These are phyloP conservation scores for Orobanche coerulescens DNA, from an alignment of 257 asterid genomes.

Conservation along the genomic window DNA sequence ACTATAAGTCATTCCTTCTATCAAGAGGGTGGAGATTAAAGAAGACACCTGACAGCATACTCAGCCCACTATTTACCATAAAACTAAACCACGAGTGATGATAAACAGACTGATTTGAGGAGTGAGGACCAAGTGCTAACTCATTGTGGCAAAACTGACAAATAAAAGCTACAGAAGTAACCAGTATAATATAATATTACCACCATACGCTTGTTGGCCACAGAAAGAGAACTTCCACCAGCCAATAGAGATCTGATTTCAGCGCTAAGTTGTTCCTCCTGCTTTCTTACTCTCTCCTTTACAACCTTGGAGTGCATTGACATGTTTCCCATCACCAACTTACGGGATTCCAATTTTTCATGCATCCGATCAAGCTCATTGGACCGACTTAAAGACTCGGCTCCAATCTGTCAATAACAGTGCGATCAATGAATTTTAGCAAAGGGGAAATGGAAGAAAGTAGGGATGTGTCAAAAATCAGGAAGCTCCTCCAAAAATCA, in stretches of 20 bases:
- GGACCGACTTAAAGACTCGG: slow-evolving; percentile 58
- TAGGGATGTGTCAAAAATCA: slow-evolving; percentile 3
- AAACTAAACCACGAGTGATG: slow-evolving; percentile 8
- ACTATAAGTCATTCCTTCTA: background rate
- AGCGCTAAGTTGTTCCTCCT: slow-evolving; percentile 77
- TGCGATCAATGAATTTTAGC: slow-evolving; percentile 25
- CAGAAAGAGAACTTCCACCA: slow-evolving; percentile 85
- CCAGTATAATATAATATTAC: slow-evolving; percentile 28
- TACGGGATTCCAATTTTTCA: slow-evolving; percentile 66
- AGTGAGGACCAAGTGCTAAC: slow-evolving; percentile 3
- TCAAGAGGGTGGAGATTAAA: background rate
- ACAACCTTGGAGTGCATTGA: slow-evolving; percentile 78
- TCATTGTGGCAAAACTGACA: slow-evolving; percentile 13
- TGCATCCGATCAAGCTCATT: slow-evolving; percentile 82
- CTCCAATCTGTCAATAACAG: slow-evolving; percentile 50
- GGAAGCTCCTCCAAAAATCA: background rate
- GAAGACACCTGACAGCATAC: background rate
- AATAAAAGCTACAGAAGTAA: slow-evolving; percentile 12
- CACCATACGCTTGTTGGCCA: slow-evolving; percentile 69
- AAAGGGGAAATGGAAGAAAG: slow-evolving; percentile 1
- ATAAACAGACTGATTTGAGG: background rate
- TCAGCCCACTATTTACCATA: background rate
- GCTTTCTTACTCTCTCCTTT: slow-evolving; percentile 73
- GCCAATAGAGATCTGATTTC: slow-evolving; percentile 69
- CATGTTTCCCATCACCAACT: slow-evolving; percentile 93